phyloP scores from a whole-genome alignment of 192 early-diverging fungal species.

The Coemansia erecta region DNA sequence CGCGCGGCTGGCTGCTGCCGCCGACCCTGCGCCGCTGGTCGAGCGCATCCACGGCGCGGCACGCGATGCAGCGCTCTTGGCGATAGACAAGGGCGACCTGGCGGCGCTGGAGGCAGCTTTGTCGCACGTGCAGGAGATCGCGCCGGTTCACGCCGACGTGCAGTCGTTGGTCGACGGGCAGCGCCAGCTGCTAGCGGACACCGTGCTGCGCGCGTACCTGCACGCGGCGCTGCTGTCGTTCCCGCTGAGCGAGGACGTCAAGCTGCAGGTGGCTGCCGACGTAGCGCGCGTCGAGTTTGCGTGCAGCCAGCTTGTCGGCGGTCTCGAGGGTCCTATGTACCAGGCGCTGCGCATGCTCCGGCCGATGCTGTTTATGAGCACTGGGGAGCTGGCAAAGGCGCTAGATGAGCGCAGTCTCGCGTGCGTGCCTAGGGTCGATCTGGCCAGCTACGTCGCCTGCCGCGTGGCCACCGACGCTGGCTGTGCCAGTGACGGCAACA shows the following conservation, averaged over 20 bases:
- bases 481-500: neutral
- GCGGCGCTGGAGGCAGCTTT: no score
- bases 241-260: constrained; percentile 32
- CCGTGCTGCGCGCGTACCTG: constrained; percentile 11
- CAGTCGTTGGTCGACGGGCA: no score
- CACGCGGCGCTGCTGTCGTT: constrained; percentile 11
- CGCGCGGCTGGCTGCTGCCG: no score
- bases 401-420: neutral
- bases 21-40: no score
- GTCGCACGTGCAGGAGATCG: no score
- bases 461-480: constrained; percentile 19
- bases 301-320: constrained; percentile 23
- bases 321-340: constrained; percentile 17
- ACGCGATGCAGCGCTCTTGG: no score
- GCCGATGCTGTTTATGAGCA: constrained; percentile 32
- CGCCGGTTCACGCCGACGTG: no score
- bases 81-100: no score
- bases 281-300: constrained; percentile 43
- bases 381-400: constrained; percentile 1
- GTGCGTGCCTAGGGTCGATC: constrained; percentile 1
- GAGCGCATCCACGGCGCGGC: no score
- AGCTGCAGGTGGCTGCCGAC: constrained; percentile 22
- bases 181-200: no score
- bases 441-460: constrained; percentile 21
- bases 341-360: constrained; percentile 22